phyloP scores from a whole-genome alignment of 306 rosid species.

The Dalbergia oliveri region DNA sequence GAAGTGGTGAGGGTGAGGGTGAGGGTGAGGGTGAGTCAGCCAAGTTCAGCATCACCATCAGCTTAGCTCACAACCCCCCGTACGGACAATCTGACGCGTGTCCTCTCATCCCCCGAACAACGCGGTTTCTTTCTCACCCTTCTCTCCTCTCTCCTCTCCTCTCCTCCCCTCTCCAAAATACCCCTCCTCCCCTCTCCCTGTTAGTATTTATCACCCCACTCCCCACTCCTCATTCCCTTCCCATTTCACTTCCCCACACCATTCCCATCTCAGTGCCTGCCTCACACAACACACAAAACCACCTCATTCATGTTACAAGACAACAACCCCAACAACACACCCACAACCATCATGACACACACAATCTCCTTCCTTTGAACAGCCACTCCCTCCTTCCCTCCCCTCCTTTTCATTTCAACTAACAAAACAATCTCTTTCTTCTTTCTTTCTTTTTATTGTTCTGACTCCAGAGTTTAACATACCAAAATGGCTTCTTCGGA shows the following conservation, averaged over 20 bases:
- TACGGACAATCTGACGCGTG: constrained; percentile 79
- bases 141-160: background rate
- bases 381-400: background rate
- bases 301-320: background rate
- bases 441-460: too few relatives aligned
- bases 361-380: background rate
- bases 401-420: background rate
- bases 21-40: constrained; percentile 4
- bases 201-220: constrained; percentile 57
- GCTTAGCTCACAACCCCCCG: constrained; percentile 9
- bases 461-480: too few relatives aligned
- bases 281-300: background rate
- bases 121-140: constrained; percentile 72
- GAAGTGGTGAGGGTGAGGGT: background rate
- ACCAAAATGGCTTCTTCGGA: constrained; percentile 66
- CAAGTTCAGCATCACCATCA: constrained; percentile 33
- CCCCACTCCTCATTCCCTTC: background rate
- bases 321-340: too few relatives aligned
- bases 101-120: constrained; percentile 51
- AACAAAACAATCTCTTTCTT: background rate
- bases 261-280: too few relatives aligned
- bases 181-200: constrained; percentile 58
- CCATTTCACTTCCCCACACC: background rate
- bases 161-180: constrained; percentile 6
- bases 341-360: background rate